Evolutionary conservation across 2,329 filamentous ascomycete genomes (phyloP).

Genomic region (Cephalotrichum gorgonifer): DNA sequence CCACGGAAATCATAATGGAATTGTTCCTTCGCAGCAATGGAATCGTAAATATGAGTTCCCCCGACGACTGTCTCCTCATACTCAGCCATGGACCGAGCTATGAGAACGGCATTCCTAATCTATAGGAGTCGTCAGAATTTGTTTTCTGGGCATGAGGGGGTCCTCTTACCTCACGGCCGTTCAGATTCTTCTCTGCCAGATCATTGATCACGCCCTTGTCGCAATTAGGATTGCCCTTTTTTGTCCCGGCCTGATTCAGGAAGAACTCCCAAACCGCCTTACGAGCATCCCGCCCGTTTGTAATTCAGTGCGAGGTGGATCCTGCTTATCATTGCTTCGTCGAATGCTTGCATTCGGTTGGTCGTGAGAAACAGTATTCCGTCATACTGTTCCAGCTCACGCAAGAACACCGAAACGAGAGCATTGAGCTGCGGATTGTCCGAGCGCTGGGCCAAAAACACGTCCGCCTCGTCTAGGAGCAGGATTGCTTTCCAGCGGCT

Average conservation of each 20-base stretch:
- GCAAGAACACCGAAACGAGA: conserved; percentile 10
- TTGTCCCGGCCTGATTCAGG: conserved; percentile 7
- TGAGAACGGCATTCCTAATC: not conserved
- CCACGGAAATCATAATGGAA: not conserved
- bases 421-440: conserved; percentile 8
- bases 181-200: not conserved
- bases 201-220: not conserved
- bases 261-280: conserved; percentile 9
- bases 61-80: not conserved
- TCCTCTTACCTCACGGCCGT: not conserved
- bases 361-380: conserved; percentile 10
- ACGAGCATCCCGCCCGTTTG: conserved; percentile 5
- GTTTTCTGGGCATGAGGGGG: not conserved
- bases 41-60: not conserved
- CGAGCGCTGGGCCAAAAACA: conserved; percentile 6
- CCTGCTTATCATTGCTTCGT: conserved; percentile 10
- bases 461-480: conserved; percentile 8
- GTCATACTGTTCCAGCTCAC: conserved; percentile 9
- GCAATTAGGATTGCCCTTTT: not conserved
- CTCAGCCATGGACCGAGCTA: not conserved
- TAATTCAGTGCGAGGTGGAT: conserved; percentile 9
- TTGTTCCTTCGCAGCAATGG: not conserved
- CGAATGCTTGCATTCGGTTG: conserved; percentile 9
- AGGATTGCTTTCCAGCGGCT: conserved; percentile 10
- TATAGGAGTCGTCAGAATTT: not conserved